Base-by-base conservation (phyloP, 345 rosid genomes). In the Moringa oleifera region DNA sequence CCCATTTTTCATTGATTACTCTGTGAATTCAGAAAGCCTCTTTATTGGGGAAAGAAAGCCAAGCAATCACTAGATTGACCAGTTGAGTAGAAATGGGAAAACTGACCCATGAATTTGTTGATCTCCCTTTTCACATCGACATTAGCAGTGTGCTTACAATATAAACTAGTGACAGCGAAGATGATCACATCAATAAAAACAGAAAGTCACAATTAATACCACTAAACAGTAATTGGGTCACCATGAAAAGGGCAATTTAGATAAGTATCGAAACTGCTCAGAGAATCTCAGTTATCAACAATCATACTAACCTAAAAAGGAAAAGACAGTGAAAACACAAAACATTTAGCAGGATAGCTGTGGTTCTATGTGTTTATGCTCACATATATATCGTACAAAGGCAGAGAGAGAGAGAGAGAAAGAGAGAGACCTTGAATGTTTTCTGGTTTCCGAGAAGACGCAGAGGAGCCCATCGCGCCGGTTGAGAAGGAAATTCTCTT, bases 361-460 rank as follows among this genome's bases (percentile, higher is more conserved):
- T 28, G 33, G 3, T 3, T 28, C 33, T 28, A 28, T 8, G 33
- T n/a, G n/a, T n/a, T n/a, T n/a, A n/a, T n/a, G n/a, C n/a, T 33
- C 37, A 33, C 37, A 11, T 33, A 33, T 33, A 33, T 33, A n/a
- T n/a, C n/a, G 37, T 33, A 33, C 11, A 11, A 4, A 11, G 5
- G 16, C 19, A 62, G 62, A 33, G 31, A 46, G 53, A 61, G 56
- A 60, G 51, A 50, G 20, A 63, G 63, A 25, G 0, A 21, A 55
- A 67, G 47, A 41, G 1, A 11, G 47, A 41, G 47, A 90, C 81
- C 85, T 74, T 64, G 78, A 65, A 58, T 2, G 62, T 71, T 75
- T 67, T 88, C 96, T 8, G 92, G 80, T 73, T 73, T 87, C 62
- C 68, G 95, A 45, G 96, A 89, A 73, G 98, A 92, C 66, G 80